Evolutionary conservation across 345 rosid genomes (phyloP).

Genomic region (Abelmoschus esculentus): DNA sequence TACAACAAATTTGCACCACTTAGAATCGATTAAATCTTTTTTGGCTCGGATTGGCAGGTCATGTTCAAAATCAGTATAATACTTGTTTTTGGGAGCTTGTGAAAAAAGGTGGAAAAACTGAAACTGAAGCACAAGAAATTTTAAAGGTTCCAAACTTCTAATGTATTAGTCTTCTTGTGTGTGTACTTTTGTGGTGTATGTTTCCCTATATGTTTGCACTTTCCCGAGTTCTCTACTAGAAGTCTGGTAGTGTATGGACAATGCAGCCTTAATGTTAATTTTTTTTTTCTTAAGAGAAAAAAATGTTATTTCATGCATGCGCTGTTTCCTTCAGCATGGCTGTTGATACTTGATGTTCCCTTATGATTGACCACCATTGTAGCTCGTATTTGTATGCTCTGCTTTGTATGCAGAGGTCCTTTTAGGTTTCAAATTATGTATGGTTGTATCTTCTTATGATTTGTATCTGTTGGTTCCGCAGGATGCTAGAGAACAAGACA

Average conservation of each 20-base stretch:
- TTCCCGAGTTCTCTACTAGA: background rate
- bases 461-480: slow-evolving; percentile 28
- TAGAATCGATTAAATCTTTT: background rate
- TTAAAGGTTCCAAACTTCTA: slow-evolving; percentile 41
- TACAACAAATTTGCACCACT: background rate
- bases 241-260: background rate
- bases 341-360: background rate
- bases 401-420: background rate
- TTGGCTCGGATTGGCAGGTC: slow-evolving; percentile 44
- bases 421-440: background rate
- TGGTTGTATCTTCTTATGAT: background rate
- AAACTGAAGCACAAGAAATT: slow-evolving; percentile 49
- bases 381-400: background rate
- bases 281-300: background rate
- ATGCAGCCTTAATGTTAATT: background rate
- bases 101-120: slow-evolving; percentile 47
- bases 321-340: background rate
- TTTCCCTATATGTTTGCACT: background rate
- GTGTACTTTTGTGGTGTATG: background rate
- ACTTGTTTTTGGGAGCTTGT: slow-evolving; percentile 80
- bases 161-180: background rate
- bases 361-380: background rate
- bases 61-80: slow-evolving; percentile 47
- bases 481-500: slow-evolving; percentile 72
- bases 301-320: background rate